phyloP scores from a whole-genome alignment of 257 asterid genomes.

The Solanum appendiculatum region DNA sequence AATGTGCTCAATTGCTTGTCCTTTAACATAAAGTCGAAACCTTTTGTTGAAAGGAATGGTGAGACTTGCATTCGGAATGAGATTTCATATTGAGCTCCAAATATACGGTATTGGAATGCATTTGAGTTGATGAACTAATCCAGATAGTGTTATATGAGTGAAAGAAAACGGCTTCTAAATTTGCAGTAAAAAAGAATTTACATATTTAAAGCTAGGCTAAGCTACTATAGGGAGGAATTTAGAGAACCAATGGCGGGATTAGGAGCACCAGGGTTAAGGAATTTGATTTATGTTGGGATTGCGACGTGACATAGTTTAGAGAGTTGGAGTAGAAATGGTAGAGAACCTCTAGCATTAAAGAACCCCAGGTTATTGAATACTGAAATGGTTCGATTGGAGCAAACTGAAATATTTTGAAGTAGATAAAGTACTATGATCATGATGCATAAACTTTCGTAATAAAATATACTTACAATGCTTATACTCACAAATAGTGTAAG shows the following conservation, averaged over 20 bases:
- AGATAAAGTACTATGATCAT: neutral
- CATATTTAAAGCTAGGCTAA: neutral
- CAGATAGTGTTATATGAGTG: neutral
- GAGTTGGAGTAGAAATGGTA: neutral
- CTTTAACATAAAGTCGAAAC: neutral
- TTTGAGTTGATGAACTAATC: neutral
- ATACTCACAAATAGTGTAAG: neutral
- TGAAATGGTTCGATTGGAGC: neutral
- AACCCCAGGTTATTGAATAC: neutral
- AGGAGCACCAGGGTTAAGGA: neutral
- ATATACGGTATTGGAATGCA: neutral
- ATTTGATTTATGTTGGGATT: neutral
- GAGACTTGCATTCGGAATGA: neutral
- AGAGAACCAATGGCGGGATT: neutral
- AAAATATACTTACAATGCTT: neutral
- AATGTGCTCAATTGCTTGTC: neutral
- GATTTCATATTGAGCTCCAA: neutral
- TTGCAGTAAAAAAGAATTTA: neutral
- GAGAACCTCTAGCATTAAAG: neutral
- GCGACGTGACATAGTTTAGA: neutral
- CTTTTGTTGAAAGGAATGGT: neutral
- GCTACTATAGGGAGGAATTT: neutral
- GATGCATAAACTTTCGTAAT: neutral
- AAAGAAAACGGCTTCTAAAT: neutral
- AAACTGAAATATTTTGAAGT: neutral